Conservation (phyloP, 176 grass and related monocot genomes). For the Pontederia paniculata region DNA sequence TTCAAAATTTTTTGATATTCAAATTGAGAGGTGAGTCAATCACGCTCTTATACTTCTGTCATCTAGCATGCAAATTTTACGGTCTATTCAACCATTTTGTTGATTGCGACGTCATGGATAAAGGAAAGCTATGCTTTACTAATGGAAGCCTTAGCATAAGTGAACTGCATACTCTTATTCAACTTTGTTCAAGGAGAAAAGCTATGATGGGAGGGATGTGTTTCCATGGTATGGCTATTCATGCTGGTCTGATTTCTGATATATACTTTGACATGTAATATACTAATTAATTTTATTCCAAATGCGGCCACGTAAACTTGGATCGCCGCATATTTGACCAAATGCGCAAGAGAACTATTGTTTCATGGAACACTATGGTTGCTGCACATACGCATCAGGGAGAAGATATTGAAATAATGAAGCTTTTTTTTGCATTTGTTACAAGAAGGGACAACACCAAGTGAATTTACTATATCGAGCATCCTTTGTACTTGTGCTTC, state of each 20-base stretch:
- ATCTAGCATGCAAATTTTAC: too few species aligned
- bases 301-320: constrained; percentile 35
- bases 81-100: too few species aligned
- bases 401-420: constrained; percentile 30
- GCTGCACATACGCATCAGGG: constrained; percentile 35
- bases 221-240: constrained; percentile 44
- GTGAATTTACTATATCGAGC: constrained; percentile 60
- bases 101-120: too few species aligned
- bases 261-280: constrained; percentile 49
- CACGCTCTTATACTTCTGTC: too few species aligned
- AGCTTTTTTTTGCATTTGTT: constrained; percentile 52
- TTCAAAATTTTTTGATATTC: too few species aligned
- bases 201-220: constrained; percentile 31
- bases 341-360: constrained; percentile 35
- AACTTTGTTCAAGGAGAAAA: constrained; percentile 32
- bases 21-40: too few species aligned
- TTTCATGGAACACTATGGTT: constrained; percentile 76
- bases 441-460: constrained; percentile 28
- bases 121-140: too few species aligned
- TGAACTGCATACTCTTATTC: constrained; percentile 24
- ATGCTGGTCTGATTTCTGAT: constrained; percentile 32
- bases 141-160: too few species aligned
- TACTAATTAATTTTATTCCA: constrained; percentile 54
- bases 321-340: constrained; percentile 40
- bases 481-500: constrained; percentile 46